Conservation (phyloP, 176 grass and related monocot genomes). For the Elaeis guineensis region DNA sequence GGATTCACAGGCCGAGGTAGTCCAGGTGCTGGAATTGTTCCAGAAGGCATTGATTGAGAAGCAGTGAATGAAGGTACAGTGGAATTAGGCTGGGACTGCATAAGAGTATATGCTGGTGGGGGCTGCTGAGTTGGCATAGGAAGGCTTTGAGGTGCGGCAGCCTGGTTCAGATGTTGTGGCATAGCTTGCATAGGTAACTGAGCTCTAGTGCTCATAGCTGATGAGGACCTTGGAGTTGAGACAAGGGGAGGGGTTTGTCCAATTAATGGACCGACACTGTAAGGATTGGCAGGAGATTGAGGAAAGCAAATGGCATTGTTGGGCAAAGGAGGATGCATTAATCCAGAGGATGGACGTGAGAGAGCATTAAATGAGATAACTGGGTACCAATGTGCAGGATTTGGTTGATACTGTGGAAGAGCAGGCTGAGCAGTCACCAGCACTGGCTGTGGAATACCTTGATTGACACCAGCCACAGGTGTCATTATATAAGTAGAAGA, state of each 20-base stretch:
- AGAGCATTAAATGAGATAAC: conserved; percentile 19
- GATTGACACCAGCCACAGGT: conserved; percentile 24
- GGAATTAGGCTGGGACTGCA: background rate
- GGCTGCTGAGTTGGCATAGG: background rate
- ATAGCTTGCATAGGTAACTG: conserved; percentile 24
- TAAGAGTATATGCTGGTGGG: conserved; percentile 2
- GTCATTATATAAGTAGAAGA: conserved; percentile 24
- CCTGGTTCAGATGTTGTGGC: conserved; percentile 29
- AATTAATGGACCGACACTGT: conserved; percentile 27
- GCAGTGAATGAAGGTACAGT: conserved; percentile 11
- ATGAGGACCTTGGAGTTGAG: conserved; percentile 31
- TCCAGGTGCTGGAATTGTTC: background rate
- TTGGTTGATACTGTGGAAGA: conserved; percentile 51
- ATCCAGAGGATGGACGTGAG: conserved; percentile 23
- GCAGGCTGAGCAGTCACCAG: conserved; percentile 31
- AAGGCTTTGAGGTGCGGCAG: background rate
- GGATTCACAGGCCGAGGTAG: conserved; percentile 16
- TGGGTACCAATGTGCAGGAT: conserved; percentile 41
- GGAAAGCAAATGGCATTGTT: conserved; percentile 37
- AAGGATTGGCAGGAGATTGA: conserved; percentile 20
- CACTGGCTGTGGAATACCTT: conserved; percentile 16
- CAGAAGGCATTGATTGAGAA: background rate
- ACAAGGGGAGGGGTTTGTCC: conserved; percentile 40
- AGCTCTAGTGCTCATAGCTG: conserved; percentile 24
- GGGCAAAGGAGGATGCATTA: conserved; percentile 17